phyloP scores from a whole-genome alignment of 768 basidiomycete species.

The Lactarius pseudohatsudake region DNA sequence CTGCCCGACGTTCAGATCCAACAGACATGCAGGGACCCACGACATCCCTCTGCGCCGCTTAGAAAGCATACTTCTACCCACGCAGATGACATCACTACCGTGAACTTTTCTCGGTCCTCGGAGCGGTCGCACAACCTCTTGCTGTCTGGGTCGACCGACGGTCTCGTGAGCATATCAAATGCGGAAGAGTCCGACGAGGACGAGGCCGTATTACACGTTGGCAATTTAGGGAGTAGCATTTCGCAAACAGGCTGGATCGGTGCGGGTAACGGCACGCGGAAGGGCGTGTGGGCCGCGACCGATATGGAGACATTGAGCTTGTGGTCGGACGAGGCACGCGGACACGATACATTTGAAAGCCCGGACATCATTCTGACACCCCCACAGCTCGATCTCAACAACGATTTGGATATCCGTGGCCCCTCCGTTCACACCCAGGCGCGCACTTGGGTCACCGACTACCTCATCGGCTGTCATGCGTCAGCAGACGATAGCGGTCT shows the following conservation, averaged over 20 bases:
- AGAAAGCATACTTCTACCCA: conserved; percentile 84
- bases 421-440: conserved; percentile 58
- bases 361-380: conserved; percentile 1
- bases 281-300: conserved; percentile 75
- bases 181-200: conserved; percentile 82
- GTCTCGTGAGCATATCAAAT: conserved; percentile 71
- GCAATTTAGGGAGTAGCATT: conserved; percentile 84
- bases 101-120: conserved; percentile 46
- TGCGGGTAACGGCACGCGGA: conserved; percentile 34
- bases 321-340: conserved; percentile 70
- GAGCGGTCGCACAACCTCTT: conserved; percentile 39
- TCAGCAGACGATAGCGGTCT: conserved; percentile 41
- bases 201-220: conserved; percentile 75
- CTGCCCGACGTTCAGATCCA: conserved; percentile 14
- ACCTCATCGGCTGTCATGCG: conserved; percentile 57
- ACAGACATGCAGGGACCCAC: conserved; percentile 67
- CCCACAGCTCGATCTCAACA: conserved; percentile 56
- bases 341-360: neutral
- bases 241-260: conserved; percentile 71
- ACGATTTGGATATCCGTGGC: conserved; percentile 60
- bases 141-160: conserved; percentile 85
- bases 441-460: conserved; percentile 76
- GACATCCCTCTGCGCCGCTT: conserved; percentile 67
- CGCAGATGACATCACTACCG: conserved; percentile 86
- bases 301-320: conserved; percentile 94